Base-by-base conservation (phyloP, 192 early-diverging fungal species). In the Geranomyces variabilis region DNA sequence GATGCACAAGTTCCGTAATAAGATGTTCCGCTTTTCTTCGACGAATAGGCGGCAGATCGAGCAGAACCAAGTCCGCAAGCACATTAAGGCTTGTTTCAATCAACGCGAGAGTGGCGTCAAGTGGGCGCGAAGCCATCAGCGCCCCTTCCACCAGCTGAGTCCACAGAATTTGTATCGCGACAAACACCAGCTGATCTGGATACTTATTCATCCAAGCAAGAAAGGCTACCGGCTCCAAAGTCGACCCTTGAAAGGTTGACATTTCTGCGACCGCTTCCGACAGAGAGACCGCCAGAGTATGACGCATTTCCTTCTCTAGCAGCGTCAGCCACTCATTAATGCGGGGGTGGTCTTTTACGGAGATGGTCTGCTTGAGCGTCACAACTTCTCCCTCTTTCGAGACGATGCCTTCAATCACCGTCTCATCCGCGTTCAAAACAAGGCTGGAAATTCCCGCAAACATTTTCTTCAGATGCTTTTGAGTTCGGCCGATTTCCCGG, bases 391-490 rank as follows among this genome's bases (percentile, higher is more conserved):
- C 96, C 79, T 99, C 98, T 48, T 88, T 88, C 26, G 96, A 98
- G 6, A 88, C 82, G 83, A 99, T 89, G 44, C 96, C 96, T 1
- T 80, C 45, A 30, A 99, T 92, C 1, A 53, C 21, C 28, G 30
- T 30, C 9, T 19, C n/a, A 63, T 97, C 95, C 22, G 98, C 97
- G 34, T 82, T 86, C 28, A 97, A 80, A n/a, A 92, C 70, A 34
- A 98, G 88, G 46, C 86, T 90, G 12, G 90, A 82, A 57, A 98
- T 89, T 46, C 96, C 98, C 13, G 96, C 94, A 90, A 99, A 99
- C 96, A 99, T 98, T 84, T 99, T 99, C 77, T 95, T 95, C 81
- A 99, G 90, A 77, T 99, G 98, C 74, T 97, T 98, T 75, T 99
- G 95, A 69, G 98, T 96, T 44, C 96, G 90, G 22, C 88, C 75